Percentiles rank a stretch among this genome's conserved stretches.
Conservation (phyloP, 169 alveolate species). For the Plasmodium fragile region DNA sequence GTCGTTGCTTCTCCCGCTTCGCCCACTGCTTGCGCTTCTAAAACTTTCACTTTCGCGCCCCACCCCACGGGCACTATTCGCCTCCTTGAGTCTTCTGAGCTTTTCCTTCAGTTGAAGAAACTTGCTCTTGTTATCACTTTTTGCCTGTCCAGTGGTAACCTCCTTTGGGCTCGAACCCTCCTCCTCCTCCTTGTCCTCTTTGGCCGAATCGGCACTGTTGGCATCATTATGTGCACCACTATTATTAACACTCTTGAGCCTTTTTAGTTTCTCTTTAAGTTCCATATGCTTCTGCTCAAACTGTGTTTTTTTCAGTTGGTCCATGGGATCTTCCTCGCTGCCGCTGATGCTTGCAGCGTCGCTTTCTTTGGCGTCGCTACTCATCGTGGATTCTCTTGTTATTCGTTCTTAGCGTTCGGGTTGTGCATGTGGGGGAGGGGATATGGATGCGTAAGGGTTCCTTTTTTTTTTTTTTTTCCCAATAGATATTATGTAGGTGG, state of each 20-base stretch:
- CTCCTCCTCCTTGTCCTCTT: conserved; percentile 5
- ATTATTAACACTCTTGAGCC: not conserved
- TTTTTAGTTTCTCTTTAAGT: conserved; percentile 67
- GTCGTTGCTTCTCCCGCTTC: not conserved
- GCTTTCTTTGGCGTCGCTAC: conserved; percentile 2
- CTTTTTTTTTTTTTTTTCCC: not conserved
- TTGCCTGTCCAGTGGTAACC: not conserved
- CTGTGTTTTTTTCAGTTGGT: not conserved
- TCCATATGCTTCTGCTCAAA: conserved; percentile 39
- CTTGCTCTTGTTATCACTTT: conserved; percentile 5
- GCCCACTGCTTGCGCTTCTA: not conserved
- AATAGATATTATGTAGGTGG: not conserved
- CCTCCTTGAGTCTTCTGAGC: not conserved
- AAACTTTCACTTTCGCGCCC: not conserved
- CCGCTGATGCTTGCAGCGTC: not conserved
- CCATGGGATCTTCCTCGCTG: not conserved
- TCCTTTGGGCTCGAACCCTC: not conserved
- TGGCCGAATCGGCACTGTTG: not conserved
- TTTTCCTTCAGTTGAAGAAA: conserved; percentile 13
- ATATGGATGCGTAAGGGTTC: not conserved
- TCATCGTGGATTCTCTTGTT: not conserved
- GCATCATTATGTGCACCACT: not conserved
- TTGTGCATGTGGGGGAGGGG: not conserved
- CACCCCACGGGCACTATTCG: not conserved
- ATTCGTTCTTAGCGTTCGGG: not conserved